Evolutionary conservation across 768 basidiomycete species (phyloP).

Genomic region (Daedaleopsis nitida): DNA sequence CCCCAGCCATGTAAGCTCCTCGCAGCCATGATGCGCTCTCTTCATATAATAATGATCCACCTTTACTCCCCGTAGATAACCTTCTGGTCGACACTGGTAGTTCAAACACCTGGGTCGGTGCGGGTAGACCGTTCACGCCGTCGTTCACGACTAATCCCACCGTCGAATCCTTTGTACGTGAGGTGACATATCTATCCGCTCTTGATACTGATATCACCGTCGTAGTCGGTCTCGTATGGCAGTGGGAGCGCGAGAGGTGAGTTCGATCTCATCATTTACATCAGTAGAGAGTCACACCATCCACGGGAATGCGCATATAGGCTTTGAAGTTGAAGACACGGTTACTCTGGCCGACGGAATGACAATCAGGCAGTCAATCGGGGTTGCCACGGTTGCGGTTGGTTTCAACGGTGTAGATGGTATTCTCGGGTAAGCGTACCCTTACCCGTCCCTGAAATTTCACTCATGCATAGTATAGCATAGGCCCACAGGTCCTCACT

Average conservation of each 20-base stretch:
- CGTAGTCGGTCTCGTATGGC: conserved; percentile 21
- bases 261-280: background rate
- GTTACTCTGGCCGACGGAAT: conserved; percentile 42
- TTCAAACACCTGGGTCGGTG: conserved; percentile 27
- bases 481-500: conserved; percentile 52
- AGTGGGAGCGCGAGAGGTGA: conserved; percentile 18
- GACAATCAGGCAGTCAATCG: conserved; percentile 44
- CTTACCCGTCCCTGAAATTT: background rate
- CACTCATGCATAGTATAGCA: conserved; percentile 11
- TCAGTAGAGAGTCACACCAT: background rate
- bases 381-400: conserved; percentile 37
- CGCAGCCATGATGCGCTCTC: background rate
- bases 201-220: background rate
- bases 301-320: background rate
- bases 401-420: conserved; percentile 54
- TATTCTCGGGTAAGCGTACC: conserved; percentile 40
- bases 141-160: conserved; percentile 3
- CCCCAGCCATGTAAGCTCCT: conserved; percentile 26
- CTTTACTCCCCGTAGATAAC: conserved; percentile 24
- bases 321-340: conserved; percentile 33
- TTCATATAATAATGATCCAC: background rate
- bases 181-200: background rate
- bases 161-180: conserved; percentile 3
- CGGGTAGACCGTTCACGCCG: conserved; percentile 5
- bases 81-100: conserved; percentile 28